Evolutionary conservation across 2,329 filamentous ascomycete species (phyloP).

Genomic region (Pyrenophora seminiperda): DNA sequence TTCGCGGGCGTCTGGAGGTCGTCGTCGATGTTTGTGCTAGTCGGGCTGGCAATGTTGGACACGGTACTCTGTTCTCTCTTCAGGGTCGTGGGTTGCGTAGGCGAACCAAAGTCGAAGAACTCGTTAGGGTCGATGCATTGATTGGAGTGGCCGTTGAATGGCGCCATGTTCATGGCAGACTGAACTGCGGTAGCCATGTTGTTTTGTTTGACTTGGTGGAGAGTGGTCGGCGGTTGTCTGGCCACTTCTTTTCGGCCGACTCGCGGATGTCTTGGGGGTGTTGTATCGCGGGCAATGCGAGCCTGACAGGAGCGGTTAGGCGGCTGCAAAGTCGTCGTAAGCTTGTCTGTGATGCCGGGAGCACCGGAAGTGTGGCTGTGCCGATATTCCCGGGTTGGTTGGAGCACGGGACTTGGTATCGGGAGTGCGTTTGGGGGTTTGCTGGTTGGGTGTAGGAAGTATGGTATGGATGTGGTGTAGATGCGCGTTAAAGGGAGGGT

Average conservation of each 20-base stretch:
- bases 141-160: slow-evolving; percentile 39
- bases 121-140: slow-evolving; percentile 51
- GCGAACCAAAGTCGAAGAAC: slow-evolving; percentile 65
- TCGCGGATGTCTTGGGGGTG: slow-evolving; percentile 29
- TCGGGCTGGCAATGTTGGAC: slow-evolving; percentile 60
- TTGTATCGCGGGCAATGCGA: slow-evolving; percentile 23
- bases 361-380: slow-evolving; percentile 41
- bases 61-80: slow-evolving; percentile 59
- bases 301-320: slow-evolving; percentile 38
- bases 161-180: slow-evolving; percentile 44
- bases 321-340: slow-evolving; percentile 44
- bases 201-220: slow-evolving; percentile 13
- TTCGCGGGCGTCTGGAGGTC: slow-evolving; percentile 68
- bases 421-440: neutral
- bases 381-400: slow-evolving; percentile 8
- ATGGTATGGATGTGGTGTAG: neutral
- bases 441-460: neutral
- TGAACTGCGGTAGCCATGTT: slow-evolving; percentile 46
- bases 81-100: slow-evolving; percentile 59
- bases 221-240: slow-evolving; percentile 17
- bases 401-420: too few relatives aligned
- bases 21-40: slow-evolving; percentile 57
- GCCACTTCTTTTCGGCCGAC: slow-evolving; percentile 37
- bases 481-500: neutral
- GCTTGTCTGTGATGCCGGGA: slow-evolving; percentile 42